Evolutionary conservation across 2,329 filamentous ascomycete species (phyloP), one percentile per base, ranked within the genome.

Genomic region (Septoria petroselini): DNA sequence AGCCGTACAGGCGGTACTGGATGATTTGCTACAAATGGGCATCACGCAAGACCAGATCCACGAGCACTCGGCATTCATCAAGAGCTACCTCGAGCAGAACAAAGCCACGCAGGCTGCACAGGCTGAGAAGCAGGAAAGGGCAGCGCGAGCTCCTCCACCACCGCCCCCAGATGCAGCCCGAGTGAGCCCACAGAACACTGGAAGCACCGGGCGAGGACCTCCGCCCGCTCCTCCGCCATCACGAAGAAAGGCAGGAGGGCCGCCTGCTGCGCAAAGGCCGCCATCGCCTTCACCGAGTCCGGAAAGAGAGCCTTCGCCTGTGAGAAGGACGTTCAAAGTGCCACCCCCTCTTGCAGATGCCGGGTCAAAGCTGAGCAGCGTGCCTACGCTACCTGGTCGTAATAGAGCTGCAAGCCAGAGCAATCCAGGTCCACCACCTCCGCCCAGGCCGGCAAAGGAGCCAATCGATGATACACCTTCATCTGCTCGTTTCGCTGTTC

Each of bases 331-430:
- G 61, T 97, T 95, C 73, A 80, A 83, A 58, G 91, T 88, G 7
- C 93, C 93, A 38, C 93, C 93, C 27, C 88, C 91, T 2, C 72
- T 97, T 52, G 82, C 88, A 48, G 91, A 95, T 68, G 93, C 93
- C 50, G 93, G 93, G 30, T 95, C 88, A 70, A 55, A 56, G 30
- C 50, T 53, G 11, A 51, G 53, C 44, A 25, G 49, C 38, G 48
- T 47, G 25, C 71, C 70, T 18, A 65, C 73, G 9, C 63, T 69
- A 31, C 70, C 70, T 18, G 79, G 83, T 3, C 88, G 89, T 68
- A 83, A 82, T 6, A 57, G 66, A 42, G 63, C 65, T 25, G 41
- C 58, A 7, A 68, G 64, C 45, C 57, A 58, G 44, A 63, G 58
- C 42, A 58, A 57, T 23, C 52, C 61, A 15, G 62, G 63, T 47